These are phyloP conservation scores for Xylaria castorea DNA, from an alignment of 495 filamentous ascomycete species.

Conservation along the genomic window DNA sequence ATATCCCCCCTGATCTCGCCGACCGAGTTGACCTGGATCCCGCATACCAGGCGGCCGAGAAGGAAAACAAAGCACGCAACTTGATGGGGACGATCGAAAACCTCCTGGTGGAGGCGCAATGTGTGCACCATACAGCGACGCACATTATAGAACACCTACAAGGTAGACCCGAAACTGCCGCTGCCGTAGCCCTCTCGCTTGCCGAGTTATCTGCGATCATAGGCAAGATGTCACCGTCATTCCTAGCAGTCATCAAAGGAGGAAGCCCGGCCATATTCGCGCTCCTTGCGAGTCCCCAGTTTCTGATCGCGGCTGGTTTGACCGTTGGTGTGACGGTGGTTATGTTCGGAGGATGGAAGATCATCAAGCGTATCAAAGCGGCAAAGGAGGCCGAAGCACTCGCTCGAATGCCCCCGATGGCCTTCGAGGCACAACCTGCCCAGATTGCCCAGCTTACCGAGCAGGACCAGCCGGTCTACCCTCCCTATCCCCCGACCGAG, in stretches of 20 bases:
- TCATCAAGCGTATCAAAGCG: slow-evolving; percentile 80
- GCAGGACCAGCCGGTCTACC: background rate
- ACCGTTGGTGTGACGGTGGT: slow-evolving; percentile 90
- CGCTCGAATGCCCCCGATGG: slow-evolving; percentile 51
- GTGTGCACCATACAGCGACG: slow-evolving; percentile 81
- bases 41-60: slow-evolving; percentile 35
- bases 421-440: slow-evolving; percentile 34
- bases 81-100: slow-evolving; percentile 73
- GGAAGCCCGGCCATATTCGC: slow-evolving; percentile 85
- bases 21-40: slow-evolving; percentile 51
- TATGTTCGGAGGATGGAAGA: slow-evolving; percentile 95
- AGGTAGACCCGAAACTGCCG: slow-evolving; percentile 89
- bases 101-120: slow-evolving; percentile 84
- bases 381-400: slow-evolving; percentile 51
- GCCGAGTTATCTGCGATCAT: slow-evolving; percentile 86
- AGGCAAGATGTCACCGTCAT: slow-evolving; percentile 84
- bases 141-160: slow-evolving; percentile 87
- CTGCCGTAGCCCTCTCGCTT: slow-evolving; percentile 89
- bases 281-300: slow-evolving; percentile 87
- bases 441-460: background rate
- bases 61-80: slow-evolving; percentile 63
- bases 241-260: slow-evolving; percentile 74
- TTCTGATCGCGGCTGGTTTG: slow-evolving; percentile 88
- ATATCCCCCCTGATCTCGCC: slow-evolving; percentile 63
- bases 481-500: slow-evolving; percentile 37